Conservation (phyloP, 1,139 yeast genomes). For the Geotrichum klebahnii region DNA sequence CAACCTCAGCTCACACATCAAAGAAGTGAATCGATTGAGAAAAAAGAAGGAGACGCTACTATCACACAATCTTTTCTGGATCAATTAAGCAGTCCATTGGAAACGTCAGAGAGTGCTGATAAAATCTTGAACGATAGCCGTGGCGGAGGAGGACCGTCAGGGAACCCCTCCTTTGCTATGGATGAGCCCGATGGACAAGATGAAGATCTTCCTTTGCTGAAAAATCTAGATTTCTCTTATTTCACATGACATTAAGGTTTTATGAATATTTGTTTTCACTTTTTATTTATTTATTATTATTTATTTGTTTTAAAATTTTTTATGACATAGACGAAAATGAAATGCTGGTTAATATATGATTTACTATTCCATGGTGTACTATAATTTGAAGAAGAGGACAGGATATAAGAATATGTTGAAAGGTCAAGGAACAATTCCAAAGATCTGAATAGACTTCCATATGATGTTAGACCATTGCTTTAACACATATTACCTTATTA, state of each 20-base stretch:
- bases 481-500: no score
- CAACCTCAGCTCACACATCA: conserved; percentile 8
- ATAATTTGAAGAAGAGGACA: no score
- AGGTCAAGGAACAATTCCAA: no score
- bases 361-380: no score
- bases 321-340: no score
- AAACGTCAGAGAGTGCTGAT: conserved; percentile 13
- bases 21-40: conserved; percentile 9
- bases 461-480: no score
- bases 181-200: conserved; percentile 18
- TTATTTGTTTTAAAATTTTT: no score
- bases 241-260: background rate
- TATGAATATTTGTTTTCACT: no score
- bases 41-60: conserved; percentile 15
- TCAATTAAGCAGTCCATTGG: conserved; percentile 28
- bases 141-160: background rate
- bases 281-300: no score
- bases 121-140: conserved; percentile 6
- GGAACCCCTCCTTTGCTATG: conserved; percentile 18
- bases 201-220: conserved; percentile 23
- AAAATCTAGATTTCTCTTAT: conserved; percentile 22
- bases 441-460: no score
- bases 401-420: no score
- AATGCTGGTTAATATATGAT: no score
- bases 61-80: conserved; percentile 26